Evolutionary conservation across 1,139 yeast genomes (phyloP).

Genomic region (Williopsis jadinii): DNA sequence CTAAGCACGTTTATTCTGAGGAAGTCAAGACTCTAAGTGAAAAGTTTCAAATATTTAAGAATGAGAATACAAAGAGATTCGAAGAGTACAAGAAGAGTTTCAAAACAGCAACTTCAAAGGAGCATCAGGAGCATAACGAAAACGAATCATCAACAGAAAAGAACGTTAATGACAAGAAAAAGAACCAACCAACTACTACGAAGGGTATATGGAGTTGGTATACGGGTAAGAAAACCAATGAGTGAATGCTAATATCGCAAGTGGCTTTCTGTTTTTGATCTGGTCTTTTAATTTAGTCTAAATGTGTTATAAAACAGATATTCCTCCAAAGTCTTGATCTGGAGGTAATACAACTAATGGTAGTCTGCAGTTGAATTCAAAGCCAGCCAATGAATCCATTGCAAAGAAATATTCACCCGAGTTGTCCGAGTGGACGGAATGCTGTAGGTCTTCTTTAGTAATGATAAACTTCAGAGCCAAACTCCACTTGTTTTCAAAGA

Average conservation of each 20-base stretch:
- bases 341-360: slow-evolving; percentile 28
- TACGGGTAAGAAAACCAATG: slow-evolving; percentile 6
- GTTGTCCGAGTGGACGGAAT: slow-evolving; percentile 14
- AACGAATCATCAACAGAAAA: slow-evolving; percentile 3
- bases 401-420: slow-evolving; percentile 13
- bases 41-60: slow-evolving; percentile 24
- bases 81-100: slow-evolving; percentile 16
- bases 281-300: not conserved
- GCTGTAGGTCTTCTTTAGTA: slow-evolving; percentile 5
- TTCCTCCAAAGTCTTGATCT: slow-evolving; percentile 27
- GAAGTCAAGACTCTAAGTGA: slow-evolving; percentile 27
- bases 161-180: slow-evolving; percentile 1
- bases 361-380: slow-evolving; percentile 28
- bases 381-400: slow-evolving; percentile 26
- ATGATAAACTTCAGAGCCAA: slow-evolving; percentile 26
- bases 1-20: slow-evolving; percentile 44
- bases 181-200: slow-evolving; percentile 8
- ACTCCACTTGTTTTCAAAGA: slow-evolving; percentile 31
- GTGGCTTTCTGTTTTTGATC: not conserved
- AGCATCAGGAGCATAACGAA: slow-evolving; percentile 1
- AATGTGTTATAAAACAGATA: slow-evolving; percentile 6
- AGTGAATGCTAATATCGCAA: not conserved
- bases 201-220: slow-evolving; percentile 18
- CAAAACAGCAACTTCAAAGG: slow-evolving; percentile 4
- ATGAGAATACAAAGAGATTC: slow-evolving; percentile 18